Base-by-base conservation (phyloP, 495 filamentous ascomycete species). In the Penicillium ucsense region DNA sequence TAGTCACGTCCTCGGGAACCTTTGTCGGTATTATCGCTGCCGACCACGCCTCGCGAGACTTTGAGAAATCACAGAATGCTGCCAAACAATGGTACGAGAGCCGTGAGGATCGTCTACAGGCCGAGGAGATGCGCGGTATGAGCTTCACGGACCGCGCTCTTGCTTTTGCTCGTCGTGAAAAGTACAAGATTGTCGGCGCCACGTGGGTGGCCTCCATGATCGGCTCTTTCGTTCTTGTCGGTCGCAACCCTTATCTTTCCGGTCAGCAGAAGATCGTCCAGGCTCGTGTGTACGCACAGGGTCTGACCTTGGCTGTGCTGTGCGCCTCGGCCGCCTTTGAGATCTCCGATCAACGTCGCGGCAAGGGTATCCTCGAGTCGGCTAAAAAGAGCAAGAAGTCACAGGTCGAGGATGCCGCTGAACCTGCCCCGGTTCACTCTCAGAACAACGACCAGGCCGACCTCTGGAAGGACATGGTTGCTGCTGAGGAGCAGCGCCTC, bases 201-300 rank as follows among this genome's bases (percentile, higher is more conserved):
- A 84, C 80, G 28, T 98, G 92, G 92, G 66, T 91, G 8, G 82
- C 85, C 9, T 80, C 80, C 37, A 94, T 98, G 84, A 81, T 77
- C 27, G 62, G 84, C 31, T 81, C 87, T 0, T 75, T 95, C 30
- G 83, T 71, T 36, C 56, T 95, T 7, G 91, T 96, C 37, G 77
- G 83, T 44, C 76, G 87, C 50, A 90, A 87, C 66, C 79, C 77
- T 41, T 89, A 86, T 66, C 66, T 97, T 5, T 79, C 74, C 12
- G 79, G 76, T 1, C 64, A 74, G 54, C 92, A 98, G 78, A 98
- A 98, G 75, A 72, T 98, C 29, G 92, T 98, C 12, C 92, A 98
- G 75, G 94, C 94, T 7, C 82, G 92, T 75, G 84, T 98, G 50
- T 97, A 97, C 70, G 92, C 92, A n/a, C 92, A 98, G 72, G 89